Conservation (phyloP, 345 rosid genomes). For the Melaleuca quinquenervia region DNA sequence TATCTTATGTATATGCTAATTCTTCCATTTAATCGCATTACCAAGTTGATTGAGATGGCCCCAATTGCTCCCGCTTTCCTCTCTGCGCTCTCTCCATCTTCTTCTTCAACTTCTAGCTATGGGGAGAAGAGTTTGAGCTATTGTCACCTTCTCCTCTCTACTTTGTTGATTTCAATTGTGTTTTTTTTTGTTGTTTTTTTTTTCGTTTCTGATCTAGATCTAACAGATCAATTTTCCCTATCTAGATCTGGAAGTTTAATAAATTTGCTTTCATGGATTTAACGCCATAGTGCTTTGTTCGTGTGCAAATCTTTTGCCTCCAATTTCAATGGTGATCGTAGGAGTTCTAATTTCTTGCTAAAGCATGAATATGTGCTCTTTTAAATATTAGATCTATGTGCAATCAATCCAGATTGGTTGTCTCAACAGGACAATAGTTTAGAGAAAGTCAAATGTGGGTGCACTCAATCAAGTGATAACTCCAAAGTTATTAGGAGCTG, state of each 20-base stretch:
- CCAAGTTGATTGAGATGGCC: not conserved
- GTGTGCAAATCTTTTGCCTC: not conserved
- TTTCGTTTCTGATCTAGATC: not conserved
- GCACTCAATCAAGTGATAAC: not conserved
- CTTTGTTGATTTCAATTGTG: not conserved
- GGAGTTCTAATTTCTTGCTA: not conserved
- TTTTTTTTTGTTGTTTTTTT: not conserved
- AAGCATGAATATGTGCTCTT: not conserved
- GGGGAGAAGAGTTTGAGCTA: not conserved
- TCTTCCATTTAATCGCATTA: not conserved
- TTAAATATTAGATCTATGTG: not conserved
- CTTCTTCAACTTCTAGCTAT: not conserved
- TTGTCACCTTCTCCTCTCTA: not conserved
- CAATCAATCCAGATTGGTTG: not conserved
- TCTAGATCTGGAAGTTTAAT: not conserved
- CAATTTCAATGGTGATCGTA: not conserved
- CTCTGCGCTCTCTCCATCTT: not conserved
- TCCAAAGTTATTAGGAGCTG: not conserved
- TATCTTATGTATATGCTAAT: not conserved
- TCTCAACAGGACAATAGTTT: fast-evolving
- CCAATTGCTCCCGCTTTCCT: not conserved
- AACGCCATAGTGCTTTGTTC: not conserved
- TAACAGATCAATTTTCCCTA: no score
- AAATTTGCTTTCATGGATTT: not conserved
- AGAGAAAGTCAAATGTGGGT: not conserved